phyloP scores from a whole-genome alignment of 2,329 filamentous ascomycete genomes.

The Calonectria pauciramosa region DNA sequence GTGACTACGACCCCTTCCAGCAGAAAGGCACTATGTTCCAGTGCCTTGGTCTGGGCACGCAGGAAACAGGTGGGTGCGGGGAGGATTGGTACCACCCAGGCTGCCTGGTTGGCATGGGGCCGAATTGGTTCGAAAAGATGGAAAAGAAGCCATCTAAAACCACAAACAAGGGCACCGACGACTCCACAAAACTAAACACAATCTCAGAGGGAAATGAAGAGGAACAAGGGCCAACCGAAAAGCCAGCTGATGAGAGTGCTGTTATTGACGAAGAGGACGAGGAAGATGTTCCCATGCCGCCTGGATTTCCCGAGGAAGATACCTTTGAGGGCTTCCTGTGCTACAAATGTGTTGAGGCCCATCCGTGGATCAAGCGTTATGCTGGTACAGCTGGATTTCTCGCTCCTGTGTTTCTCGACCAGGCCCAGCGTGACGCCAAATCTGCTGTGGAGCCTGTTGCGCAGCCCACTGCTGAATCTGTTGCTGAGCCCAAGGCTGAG shows the following conservation, averaged over 20 bases:
- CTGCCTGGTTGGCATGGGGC: slow-evolving; percentile 85
- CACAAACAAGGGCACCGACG: slow-evolving; percentile 18
- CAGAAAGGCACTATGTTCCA: slow-evolving; percentile 99
- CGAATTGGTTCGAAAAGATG: slow-evolving; percentile 76
- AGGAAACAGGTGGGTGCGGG: slow-evolving; percentile 88
- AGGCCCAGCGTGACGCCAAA: slow-evolving; percentile 4
- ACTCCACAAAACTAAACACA: slow-evolving; percentile 55
- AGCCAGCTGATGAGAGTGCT: slow-evolving; percentile 28
- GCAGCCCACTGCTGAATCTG: neutral
- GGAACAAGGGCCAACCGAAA: slow-evolving; percentile 37
- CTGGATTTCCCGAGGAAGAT: slow-evolving; percentile 90
- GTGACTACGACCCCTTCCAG: slow-evolving; percentile 88
- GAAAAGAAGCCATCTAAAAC: slow-evolving; percentile 52
- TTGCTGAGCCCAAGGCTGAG: neutral
- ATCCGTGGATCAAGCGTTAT: slow-evolving; percentile 94
- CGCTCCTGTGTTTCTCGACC: slow-evolving; percentile 71
- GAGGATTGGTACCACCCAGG: slow-evolving; percentile 99
- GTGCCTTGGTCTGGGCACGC: slow-evolving; percentile 86
- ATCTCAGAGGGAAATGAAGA: slow-evolving; percentile 65
- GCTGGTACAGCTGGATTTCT: slow-evolving; percentile 86
- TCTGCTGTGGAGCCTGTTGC: neutral
- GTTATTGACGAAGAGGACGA: slow-evolving; percentile 60
- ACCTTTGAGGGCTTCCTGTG: slow-evolving; percentile 92
- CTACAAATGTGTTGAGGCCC: slow-evolving; percentile 90
- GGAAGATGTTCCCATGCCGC: slow-evolving; percentile 78